A percentile compares a stretch with the other conserved stretches of the same genome.
phyloP scores from a whole-genome alignment of 2,329 filamentous ascomycete species.

The Hypoxylon sp. region DNA sequence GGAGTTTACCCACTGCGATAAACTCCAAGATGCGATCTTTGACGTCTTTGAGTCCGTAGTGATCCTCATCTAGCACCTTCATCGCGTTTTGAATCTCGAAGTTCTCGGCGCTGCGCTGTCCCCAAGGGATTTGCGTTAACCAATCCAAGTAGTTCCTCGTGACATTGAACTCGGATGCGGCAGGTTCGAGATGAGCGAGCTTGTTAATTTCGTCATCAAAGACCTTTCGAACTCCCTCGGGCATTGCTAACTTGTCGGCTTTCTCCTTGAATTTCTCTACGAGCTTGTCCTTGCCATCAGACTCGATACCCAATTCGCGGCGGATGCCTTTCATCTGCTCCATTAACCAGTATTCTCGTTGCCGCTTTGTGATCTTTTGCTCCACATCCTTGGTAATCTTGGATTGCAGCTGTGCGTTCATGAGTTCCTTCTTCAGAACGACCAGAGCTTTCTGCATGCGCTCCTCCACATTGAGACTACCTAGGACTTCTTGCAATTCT shows the following conservation, averaged over 20 bases:
- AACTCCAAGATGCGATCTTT: slow-evolving; percentile 99
- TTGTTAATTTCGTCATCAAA: slow-evolving; percentile 99
- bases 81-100: slow-evolving; percentile 95
- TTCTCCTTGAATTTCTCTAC: slow-evolving; percentile 98
- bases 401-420: slow-evolving; percentile 96
- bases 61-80: slow-evolving; percentile 93
- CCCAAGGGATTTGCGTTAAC: slow-evolving; percentile 99
- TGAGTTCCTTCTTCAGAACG: slow-evolving; percentile 96
- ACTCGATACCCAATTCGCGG: slow-evolving; percentile 94
- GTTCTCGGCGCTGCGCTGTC: slow-evolving; percentile 93
- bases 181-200: slow-evolving; percentile 92
- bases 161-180: slow-evolving; percentile 98
- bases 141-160: slow-evolving; percentile 98
- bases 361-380: slow-evolving; percentile 95
- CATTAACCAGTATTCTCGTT: slow-evolving; percentile 98
- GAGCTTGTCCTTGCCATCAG: slow-evolving; percentile 97
- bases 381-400: slow-evolving; percentile 99
- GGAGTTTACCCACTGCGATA: slow-evolving; percentile 96
- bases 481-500: slow-evolving; percentile 92
- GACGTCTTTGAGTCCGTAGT: slow-evolving; percentile 96
- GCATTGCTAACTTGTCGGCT: slow-evolving; percentile 94
- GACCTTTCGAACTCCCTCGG: slow-evolving; percentile 94
- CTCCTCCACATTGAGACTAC: slow-evolving; percentile 91
- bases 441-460: slow-evolving; percentile 91
- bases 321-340: slow-evolving; percentile 99